A percentile compares a stretch with the other conserved stretches of the same genome.
phyloP scores from a whole-genome alignment of 768 basidiomycete genomes.

The Tylopilus felleus region DNA sequence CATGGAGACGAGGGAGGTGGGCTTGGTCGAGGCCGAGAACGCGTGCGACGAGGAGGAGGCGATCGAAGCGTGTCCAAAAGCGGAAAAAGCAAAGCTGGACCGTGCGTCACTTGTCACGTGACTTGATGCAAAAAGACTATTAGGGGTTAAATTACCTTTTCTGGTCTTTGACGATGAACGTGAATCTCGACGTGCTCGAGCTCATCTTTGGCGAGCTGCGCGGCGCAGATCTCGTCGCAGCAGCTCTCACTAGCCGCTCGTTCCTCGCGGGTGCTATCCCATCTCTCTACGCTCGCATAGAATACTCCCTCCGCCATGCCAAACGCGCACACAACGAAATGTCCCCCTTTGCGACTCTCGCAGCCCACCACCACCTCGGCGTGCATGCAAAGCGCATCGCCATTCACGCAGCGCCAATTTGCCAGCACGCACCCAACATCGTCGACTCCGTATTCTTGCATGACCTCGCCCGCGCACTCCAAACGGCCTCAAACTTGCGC shows the following conservation, averaged over 20 bases:
- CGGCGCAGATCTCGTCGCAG: slow-evolving; percentile 51
- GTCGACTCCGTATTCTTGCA: slow-evolving; percentile 47
- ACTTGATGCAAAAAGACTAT: background rate
- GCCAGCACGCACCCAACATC: slow-evolving; percentile 29
- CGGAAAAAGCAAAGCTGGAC: slow-evolving; percentile 16
- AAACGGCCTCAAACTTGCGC: slow-evolving; percentile 48
- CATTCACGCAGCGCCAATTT: slow-evolving; percentile 44
- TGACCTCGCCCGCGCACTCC: slow-evolving; percentile 49
- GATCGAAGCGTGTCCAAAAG: slow-evolving; percentile 18
- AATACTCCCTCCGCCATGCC: slow-evolving; percentile 52
- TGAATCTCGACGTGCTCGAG: slow-evolving; percentile 72
- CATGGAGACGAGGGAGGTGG: slow-evolving; percentile 15
- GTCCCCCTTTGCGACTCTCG: slow-evolving; percentile 61
- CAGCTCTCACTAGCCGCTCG: slow-evolving; percentile 61
- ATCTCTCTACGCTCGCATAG: slow-evolving; percentile 54
- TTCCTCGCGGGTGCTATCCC: slow-evolving; percentile 66
- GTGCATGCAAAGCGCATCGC: slow-evolving; percentile 61
- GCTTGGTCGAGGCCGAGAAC: slow-evolving; percentile 3
- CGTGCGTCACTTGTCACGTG: slow-evolving; percentile 22
- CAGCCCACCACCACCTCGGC: slow-evolving; percentile 49
- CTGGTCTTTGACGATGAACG: slow-evolving; percentile 44
- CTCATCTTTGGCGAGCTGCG: slow-evolving; percentile 56
- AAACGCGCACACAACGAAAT: slow-evolving; percentile 48
- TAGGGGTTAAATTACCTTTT: slow-evolving; percentile 9
- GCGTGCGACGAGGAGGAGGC: slow-evolving; percentile 22